phyloP scores from a whole-genome alignment of 495 filamentous ascomycete genomes.

The Penicillium samsonianum region DNA sequence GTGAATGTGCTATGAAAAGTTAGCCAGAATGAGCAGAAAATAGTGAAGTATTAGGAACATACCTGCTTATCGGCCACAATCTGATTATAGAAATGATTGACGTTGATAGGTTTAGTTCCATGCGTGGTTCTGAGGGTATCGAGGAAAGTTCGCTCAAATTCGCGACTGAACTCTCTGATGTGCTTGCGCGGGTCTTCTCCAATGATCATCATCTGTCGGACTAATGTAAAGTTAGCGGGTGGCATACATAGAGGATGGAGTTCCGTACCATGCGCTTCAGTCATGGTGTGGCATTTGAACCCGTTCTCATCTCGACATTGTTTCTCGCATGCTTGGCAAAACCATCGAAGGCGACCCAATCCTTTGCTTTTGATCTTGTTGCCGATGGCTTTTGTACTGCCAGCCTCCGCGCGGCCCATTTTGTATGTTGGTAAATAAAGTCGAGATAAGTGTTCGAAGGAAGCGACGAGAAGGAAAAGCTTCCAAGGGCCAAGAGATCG shows the following conservation, averaged over 20 bases:
- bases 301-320: slow-evolving; percentile 56
- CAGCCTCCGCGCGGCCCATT: slow-evolving; percentile 95
- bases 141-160: slow-evolving; percentile 83
- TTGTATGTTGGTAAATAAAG: slow-evolving; percentile 29
- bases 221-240: slow-evolving; percentile 24
- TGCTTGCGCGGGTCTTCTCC: slow-evolving; percentile 79
- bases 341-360: slow-evolving; percentile 82
- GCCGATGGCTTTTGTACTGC: slow-evolving; percentile 77
- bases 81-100: slow-evolving; percentile 93
- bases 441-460: background rate
- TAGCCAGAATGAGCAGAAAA: background rate
- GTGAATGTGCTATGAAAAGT: slow-evolving; percentile 63
- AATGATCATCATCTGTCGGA: slow-evolving; percentile 80
- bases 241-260: background rate
- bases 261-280: background rate
- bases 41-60: background rate
- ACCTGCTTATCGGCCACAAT: slow-evolving; percentile 54
- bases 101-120: slow-evolving; percentile 78
- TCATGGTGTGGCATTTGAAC: slow-evolving; percentile 62
- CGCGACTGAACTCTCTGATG: slow-evolving; percentile 71
- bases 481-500: background rate
- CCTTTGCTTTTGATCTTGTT: slow-evolving; percentile 89
- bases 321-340: slow-evolving; percentile 54
- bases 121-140: slow-evolving; percentile 72
- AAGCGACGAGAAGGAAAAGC: background rate